Base-by-base conservation (phyloP, 1,284 basidiomycete species). In the Sanguinoderma infundibulare region DNA sequence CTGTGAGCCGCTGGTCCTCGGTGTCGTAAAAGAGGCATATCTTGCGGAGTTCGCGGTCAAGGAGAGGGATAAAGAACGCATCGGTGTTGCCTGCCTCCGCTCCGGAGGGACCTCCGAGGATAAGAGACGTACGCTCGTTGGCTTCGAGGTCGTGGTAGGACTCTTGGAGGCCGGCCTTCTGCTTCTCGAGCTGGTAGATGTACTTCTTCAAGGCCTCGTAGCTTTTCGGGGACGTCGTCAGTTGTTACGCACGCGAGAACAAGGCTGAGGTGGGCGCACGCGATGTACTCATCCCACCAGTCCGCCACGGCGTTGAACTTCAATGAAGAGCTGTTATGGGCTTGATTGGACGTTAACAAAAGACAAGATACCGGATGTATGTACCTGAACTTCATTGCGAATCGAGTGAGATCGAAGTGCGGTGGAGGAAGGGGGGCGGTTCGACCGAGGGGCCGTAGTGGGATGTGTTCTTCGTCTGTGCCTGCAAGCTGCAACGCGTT, bases 281-380 rank as follows among this genome's bases (percentile, higher is more conserved):
- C 85, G 63, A 98, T 91, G 73, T 98, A 98, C 66, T 96, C 88
- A 70, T 95, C 92, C 85, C 91, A 92, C 96, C 96, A 98, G 65
- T 98, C 96, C 1, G 95, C 84, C 42, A 96, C 93, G 24, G 94
- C 91, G 72, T 98, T 98, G 78, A 97, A 96, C 74, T 96, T 94
- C 65, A 98, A 83, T 15, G 94, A 90, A 32, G 87, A 88, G 67
- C 87, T 89, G 44, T 28, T 10, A 10, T 35, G 30, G 4, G 22
- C 30, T 30, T 15, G 38, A 38, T n/a, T 9, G 20, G 55, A 39
- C 24, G 26, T 15, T 10, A 24, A 24, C 14, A 34, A 55, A 7
- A 15, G 39, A n/a, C 7, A 22, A 17, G 39, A 10, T 30, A 57
- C 71, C 28, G n/a, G n/a, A n/a, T n/a, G n/a, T n/a, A n/a, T n/a